These are phyloP conservation scores for Clarkia xantiana DNA, from an alignment of 345 rosid species.

Conservation along the genomic window DNA sequence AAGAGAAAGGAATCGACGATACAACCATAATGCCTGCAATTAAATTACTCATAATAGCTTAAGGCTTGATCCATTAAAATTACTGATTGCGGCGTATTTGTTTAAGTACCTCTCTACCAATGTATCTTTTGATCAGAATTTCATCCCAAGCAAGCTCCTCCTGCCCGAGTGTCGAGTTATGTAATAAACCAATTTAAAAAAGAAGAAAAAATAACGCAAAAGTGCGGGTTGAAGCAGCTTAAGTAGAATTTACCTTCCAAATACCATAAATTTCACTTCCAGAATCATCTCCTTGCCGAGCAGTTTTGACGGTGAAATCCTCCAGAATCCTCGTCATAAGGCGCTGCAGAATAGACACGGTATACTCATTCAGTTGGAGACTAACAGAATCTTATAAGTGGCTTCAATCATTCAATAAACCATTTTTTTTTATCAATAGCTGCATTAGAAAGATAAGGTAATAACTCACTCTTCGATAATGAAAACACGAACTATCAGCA, in stretches of 20 bases:
- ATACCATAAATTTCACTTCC: constrained; percentile 19
- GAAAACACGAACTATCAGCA: constrained; percentile 88
- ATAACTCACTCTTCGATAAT: constrained; percentile 63
- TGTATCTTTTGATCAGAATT: constrained; percentile 43
- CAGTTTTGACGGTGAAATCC: constrained; percentile 13
- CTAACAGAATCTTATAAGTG: no score
- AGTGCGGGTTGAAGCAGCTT: background rate
- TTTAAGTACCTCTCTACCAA: constrained; percentile 68
- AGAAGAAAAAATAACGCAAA: no score
- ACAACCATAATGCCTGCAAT: constrained; percentile 71
- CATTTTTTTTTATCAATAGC: no score
- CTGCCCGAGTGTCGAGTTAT: constrained; percentile 26
- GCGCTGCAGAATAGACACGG: constrained; percentile 24
- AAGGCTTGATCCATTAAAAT: constrained; percentile 1
- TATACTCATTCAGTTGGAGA: no score
- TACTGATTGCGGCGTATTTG: background rate
- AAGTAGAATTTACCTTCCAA: constrained; percentile 39
- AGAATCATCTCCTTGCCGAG: constrained; percentile 8
- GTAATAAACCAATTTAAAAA: no score
- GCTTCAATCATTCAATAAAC: no score
- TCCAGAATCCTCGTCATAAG: constrained; percentile 40
- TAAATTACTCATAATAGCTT: background rate
- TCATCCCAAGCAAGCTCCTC: constrained; percentile 81
- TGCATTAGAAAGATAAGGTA: background rate
- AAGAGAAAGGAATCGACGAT: constrained; percentile 63